These are phyloP conservation scores for Cetradonia linearis DNA, from an alignment of 495 filamentous ascomycete genomes.

Conservation along the genomic window DNA sequence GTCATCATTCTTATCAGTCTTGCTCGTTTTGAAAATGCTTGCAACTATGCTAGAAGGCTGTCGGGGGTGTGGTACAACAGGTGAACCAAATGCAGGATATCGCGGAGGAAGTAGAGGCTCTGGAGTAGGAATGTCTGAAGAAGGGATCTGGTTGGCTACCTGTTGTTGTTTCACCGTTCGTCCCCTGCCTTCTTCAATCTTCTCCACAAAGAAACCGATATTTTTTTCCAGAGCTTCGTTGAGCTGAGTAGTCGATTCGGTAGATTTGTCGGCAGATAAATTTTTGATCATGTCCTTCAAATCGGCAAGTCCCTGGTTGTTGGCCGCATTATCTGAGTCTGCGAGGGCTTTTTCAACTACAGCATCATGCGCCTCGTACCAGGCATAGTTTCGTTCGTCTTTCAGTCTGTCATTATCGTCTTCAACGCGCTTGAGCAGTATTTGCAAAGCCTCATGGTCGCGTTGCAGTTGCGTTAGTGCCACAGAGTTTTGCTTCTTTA, in stretches of 20 bases:
- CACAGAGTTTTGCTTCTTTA: conserved; percentile 37
- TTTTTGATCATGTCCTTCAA: conserved; percentile 26
- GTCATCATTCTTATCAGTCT: conserved; percentile 7
- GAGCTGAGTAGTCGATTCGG: neutral
- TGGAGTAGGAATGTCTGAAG: neutral
- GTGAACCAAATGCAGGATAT: neutral
- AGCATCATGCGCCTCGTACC: conserved; percentile 36
- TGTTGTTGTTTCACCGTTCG: conserved; percentile 39
- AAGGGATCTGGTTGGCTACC: conserved; percentile 28
- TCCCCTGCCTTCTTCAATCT: conserved; percentile 40
- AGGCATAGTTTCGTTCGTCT: conserved; percentile 34
- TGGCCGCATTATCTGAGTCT: conserved; percentile 28
- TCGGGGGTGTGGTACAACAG: neutral
- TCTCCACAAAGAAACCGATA: conserved; percentile 35
- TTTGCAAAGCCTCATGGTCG: conserved; percentile 36
- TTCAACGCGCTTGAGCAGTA: conserved; percentile 35
- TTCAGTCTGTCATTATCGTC: conserved; percentile 36
- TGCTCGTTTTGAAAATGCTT: neutral
- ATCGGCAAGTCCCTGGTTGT: conserved; percentile 30
- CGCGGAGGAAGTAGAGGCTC: conserved; percentile 7
- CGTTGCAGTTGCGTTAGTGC: conserved; percentile 39
- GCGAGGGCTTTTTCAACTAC: conserved; percentile 36
- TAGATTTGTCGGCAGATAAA: conserved; percentile 1
- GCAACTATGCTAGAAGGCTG: neutral
- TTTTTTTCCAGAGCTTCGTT: conserved; percentile 11